Percentiles rank a stretch among this genome's conserved stretches.
phyloP scores from a whole-genome alignment of 495 filamentous ascomycete species.

The Penicillium silybi region DNA sequence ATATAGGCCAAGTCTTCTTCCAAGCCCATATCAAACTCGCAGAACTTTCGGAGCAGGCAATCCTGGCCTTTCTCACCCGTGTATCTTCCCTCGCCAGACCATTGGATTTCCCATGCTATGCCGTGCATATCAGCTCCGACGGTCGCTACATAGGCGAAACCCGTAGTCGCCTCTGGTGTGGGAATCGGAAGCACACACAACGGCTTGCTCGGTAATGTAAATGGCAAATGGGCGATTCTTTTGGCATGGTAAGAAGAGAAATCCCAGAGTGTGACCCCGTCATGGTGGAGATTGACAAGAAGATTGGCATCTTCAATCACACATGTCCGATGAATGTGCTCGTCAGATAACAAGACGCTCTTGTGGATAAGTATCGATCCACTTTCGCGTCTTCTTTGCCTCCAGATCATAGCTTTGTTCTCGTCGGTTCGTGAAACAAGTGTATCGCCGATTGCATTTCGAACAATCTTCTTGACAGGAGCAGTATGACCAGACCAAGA shows the following conservation, averaged over 20 bases:
- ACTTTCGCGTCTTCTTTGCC: conserved; percentile 48
- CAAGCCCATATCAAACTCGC: conserved; percentile 65
- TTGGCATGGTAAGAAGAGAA: conserved; percentile 53
- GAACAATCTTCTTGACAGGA: conserved; percentile 76
- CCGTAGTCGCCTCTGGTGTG: conserved; percentile 48
- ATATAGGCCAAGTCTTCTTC: conserved; percentile 77
- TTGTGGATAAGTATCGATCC: conserved; percentile 58
- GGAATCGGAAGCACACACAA: conserved; percentile 80
- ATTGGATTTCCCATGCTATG: conserved; percentile 75
- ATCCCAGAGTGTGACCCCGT: conserved; percentile 79
- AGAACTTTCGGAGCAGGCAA: conserved; percentile 59
- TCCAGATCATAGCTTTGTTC: conserved; percentile 82
- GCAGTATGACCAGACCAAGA: conserved; percentile 84
- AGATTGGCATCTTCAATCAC: conserved; percentile 71
- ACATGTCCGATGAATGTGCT: conserved; percentile 80
- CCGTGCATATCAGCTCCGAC: conserved; percentile 80
- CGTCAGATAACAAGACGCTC: conserved; percentile 62
- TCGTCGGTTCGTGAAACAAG: conserved; percentile 76
- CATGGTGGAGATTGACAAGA: conserved; percentile 75
- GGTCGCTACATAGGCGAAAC: conserved; percentile 65
- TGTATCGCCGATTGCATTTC: conserved; percentile 74
- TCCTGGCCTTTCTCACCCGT: conserved; percentile 16
- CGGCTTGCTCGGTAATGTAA: conserved; percentile 64
- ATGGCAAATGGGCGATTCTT: conserved; percentile 55
- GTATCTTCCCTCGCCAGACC: conserved; percentile 30